Evolutionary conservation across 2,329 filamentous ascomycete species (phyloP), one percentile per base, ranked within the genome.

Genomic region (Aspergillus bombycis): DNA sequence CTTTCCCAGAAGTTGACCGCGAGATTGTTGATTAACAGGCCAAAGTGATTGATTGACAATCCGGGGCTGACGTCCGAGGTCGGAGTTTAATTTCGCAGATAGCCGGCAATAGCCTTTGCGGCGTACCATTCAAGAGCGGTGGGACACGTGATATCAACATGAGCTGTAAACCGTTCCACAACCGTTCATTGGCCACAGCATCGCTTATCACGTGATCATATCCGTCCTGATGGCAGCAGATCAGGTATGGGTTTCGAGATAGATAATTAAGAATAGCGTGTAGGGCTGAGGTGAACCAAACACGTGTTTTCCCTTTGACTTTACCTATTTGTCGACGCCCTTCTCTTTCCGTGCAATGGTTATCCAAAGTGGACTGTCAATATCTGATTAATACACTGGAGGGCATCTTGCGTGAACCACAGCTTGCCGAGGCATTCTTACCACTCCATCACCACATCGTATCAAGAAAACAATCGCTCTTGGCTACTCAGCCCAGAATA

Each of bases 31-130:
- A 48, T 48, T 16, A 16, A 26, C 16, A 26, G 45, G 45, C 45
- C 23, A 28, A 28, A 23, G 23, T 16, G 12, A 30, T 28, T 28
- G 23, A 19, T 19, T n/a, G 26, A 30, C 46, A 50, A 30, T 50
- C 23, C 26, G 14, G 23, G 26, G 14, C 26, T 21, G 28, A 65
- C 61, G 61, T 63, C 65, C 65, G 65, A 67, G 38, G 60, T 65
- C 65, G 65, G 63, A 57, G n/a, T 21, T 46, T n/a, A 30, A 26
- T 5, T 8, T 50, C 46, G 36, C 28, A 50, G 21, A 26, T 23
- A 59, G 30, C 57, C 57, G 43, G 21, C 28, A 34, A 21, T 58
- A 45, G 41, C 38, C 41, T 58, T 58, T 45, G 5, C 28, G 7
- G 23, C 4, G 21, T 6, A 38, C 50, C 26, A 30, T 23, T 9